Evolutionary conservation across 345 rosid genomes (phyloP).

Genomic region (Populus euphratica): DNA sequence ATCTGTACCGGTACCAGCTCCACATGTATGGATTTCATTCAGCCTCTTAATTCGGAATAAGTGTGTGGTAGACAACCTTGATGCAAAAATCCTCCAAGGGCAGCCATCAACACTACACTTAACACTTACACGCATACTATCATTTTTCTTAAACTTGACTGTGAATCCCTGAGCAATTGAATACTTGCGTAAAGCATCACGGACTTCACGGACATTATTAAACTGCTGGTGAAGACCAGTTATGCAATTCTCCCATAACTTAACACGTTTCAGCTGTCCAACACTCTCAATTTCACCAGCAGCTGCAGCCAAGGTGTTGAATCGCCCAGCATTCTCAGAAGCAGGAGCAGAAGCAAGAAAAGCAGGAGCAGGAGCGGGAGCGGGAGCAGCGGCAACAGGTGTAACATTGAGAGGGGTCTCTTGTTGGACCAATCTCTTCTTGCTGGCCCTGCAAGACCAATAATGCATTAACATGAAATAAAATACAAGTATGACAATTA

Average conservation of each 20-base stretch:
- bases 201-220: constrained; percentile 19
- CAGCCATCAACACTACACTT: constrained; percentile 29
- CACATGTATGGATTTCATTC: constrained; percentile 19
- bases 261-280: constrained; percentile 27
- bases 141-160: constrained; percentile 25
- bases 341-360: constrained; percentile 2
- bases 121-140: constrained; percentile 22
- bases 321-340: constrained; percentile 12
- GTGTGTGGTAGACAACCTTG: constrained; percentile 19
- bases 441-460: constrained; percentile 29
- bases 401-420: constrained; percentile 19
- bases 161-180: constrained; percentile 29
- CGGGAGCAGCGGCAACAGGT: constrained; percentile 9
- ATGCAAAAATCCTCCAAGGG: constrained; percentile 27
- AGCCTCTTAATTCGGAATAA: constrained; percentile 25
- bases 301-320: constrained; percentile 2
- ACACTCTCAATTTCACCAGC: constrained; percentile 4
- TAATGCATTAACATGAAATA: neutral
- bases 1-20: constrained; percentile 5
- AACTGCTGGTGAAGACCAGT: constrained; percentile 36
- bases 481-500: neutral
- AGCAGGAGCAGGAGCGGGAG: neutral
- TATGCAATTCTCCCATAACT: constrained; percentile 27
- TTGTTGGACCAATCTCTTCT: constrained; percentile 19
- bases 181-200: constrained; percentile 25